phyloP scores from a whole-genome alignment of 805 yeast species.

The Yarrowia keelungensis region DNA sequence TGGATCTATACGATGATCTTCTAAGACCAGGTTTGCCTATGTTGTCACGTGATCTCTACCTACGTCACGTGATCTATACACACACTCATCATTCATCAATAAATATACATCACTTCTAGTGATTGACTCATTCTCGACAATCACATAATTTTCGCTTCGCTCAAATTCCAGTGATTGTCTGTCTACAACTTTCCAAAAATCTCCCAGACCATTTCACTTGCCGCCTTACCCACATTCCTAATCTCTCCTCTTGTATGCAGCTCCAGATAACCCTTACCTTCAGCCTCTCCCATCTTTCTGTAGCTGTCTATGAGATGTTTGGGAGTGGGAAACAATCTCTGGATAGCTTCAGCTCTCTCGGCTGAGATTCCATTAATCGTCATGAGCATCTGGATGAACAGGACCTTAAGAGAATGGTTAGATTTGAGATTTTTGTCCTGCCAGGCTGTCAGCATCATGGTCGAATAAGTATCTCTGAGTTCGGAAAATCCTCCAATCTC shows the following conservation, averaged over 20 bases:
- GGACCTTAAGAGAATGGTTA: slow-evolving; percentile 71
- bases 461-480: neutral
- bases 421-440: slow-evolving; percentile 47
- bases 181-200: slow-evolving; percentile 11
- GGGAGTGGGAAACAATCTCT: slow-evolving; percentile 75
- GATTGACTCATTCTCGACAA: no score
- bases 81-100: no score
- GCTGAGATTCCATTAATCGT: slow-evolving; percentile 79
- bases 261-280: slow-evolving; percentile 48
- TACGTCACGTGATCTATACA: no score
- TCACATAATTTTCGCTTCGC: no score
- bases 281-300: slow-evolving; percentile 43
- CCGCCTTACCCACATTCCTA: neutral
- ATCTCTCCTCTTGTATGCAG: neutral
- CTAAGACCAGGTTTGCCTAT: no score
- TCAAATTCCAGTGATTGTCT: no score
- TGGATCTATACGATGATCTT: no score
- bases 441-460: slow-evolving; percentile 50
- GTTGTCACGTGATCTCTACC: no score
- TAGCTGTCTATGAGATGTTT: slow-evolving; percentile 60
- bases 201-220: slow-evolving; percentile 17
- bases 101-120: no score
- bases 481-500: slow-evolving; percentile 5
- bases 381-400: slow-evolving; percentile 78
- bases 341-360: slow-evolving; percentile 84